These are phyloP conservation scores for Plantago coronopus DNA, from an alignment of 305 asterid genomes.

Conservation along the genomic window DNA sequence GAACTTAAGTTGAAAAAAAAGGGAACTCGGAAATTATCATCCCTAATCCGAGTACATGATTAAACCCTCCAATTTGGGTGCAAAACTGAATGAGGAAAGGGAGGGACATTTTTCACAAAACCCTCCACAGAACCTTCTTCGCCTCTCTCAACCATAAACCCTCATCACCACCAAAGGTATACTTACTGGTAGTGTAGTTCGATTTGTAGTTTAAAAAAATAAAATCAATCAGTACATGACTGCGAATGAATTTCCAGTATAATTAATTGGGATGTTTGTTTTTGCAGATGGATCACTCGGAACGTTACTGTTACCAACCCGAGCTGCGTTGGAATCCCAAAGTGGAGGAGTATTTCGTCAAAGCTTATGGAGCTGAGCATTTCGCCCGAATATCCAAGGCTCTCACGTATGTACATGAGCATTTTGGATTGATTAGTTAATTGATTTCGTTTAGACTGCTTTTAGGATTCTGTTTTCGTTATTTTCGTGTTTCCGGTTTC, in stretches of 20 bases:
- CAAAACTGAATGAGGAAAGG: slow-evolving; percentile 43
- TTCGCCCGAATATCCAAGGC: slow-evolving; percentile 63
- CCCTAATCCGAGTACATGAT: too few species aligned
- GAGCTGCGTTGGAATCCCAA: slow-evolving; percentile 63
- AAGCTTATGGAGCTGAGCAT: slow-evolving; percentile 77
- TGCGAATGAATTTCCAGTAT: neutral
- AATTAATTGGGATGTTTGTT: neutral
- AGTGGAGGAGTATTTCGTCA: slow-evolving; percentile 64
- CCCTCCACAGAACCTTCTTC: slow-evolving; percentile 36
- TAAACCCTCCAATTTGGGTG: neutral
- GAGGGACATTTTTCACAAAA: slow-evolving; percentile 29
- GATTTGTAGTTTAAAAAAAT: neutral
- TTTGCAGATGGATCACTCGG: slow-evolving; percentile 60
- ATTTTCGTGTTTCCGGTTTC: too few species aligned
- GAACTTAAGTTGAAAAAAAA: too few species aligned
- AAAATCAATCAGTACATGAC: neutral
- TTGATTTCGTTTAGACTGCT: neutral
- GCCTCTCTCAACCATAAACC: slow-evolving; percentile 20
- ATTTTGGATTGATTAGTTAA: neutral
- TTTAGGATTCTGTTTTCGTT: too few species aligned
- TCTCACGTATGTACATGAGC: slow-evolving; percentile 43
- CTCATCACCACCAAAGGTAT: slow-evolving; percentile 15
- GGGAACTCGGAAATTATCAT: too few species aligned
- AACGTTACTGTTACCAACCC: slow-evolving; percentile 68
- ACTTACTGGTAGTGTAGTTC: too few species aligned